A percentile compares a stretch with the other conserved stretches of the same genome.
These are phyloP conservation scores for Naumovozyma dairenensis DNA, from an alignment of 805 yeast species.

Conservation along the genomic window DNA sequence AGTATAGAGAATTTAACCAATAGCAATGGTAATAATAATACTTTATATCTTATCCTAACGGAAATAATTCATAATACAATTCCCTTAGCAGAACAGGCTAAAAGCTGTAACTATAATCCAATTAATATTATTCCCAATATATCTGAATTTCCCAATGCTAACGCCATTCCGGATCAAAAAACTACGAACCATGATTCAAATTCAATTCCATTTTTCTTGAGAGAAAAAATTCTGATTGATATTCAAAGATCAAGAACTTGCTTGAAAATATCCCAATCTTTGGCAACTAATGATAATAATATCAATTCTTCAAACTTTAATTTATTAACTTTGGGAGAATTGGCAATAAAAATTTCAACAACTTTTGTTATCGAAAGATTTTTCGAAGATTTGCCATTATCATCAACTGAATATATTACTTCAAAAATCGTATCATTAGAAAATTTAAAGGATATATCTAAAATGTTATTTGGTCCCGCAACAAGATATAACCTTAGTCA, in stretches of 20 bases:
- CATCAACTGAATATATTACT: constrained; percentile 45
- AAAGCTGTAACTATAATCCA: constrained; percentile 2
- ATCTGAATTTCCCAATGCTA: background rate
- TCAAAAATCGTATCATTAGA: constrained; percentile 35
- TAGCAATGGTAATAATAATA: too few species aligned
- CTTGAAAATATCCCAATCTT: constrained; percentile 3
- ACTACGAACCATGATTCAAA: background rate
- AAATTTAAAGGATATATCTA: constrained; percentile 20
- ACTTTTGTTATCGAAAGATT: constrained; percentile 56
- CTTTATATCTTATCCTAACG: too few species aligned
- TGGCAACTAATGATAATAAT: constrained; percentile 2
- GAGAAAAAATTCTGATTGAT: constrained; percentile 34
- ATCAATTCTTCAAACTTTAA: constrained; percentile 41
- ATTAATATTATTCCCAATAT: background rate
- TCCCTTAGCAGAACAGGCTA: constrained; percentile 17
- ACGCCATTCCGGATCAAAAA: background rate
- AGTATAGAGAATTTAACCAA: too few species aligned
- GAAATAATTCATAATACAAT: constrained; percentile 19
- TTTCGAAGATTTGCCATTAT: constrained; percentile 18
- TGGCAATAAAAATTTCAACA: constrained; percentile 44
- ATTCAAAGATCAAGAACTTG: constrained; percentile 60
- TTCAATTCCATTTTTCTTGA: constrained; percentile 17
- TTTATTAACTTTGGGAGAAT: constrained; percentile 49
- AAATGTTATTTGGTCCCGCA: constrained; percentile 11
- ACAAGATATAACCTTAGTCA: background rate